Evolutionary conservation across 257 asterid genomes (phyloP).

Genomic region (Buddleja alternifolia): DNA sequence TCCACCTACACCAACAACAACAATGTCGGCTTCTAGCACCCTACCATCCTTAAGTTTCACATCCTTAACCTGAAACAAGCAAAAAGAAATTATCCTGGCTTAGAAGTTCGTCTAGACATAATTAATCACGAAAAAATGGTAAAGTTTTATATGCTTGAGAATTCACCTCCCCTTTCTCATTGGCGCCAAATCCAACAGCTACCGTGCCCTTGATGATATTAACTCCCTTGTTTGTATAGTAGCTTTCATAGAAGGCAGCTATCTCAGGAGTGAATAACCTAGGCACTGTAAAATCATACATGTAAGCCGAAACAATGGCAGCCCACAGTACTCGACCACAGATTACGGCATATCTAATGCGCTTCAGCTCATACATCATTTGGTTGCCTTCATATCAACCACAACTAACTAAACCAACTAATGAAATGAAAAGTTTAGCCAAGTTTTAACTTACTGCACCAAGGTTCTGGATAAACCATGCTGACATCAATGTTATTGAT

Average conservation of each 20-base stretch:
- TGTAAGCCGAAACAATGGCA: slow-evolving; percentile 13
- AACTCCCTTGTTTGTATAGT: slow-evolving; percentile 74
- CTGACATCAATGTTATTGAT: slow-evolving; percentile 66
- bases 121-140: not conserved
- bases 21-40: slow-evolving; percentile 80
- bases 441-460: slow-evolving; percentile 82
- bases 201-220: slow-evolving; percentile 81
- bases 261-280: slow-evolving; percentile 80
- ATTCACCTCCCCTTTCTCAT: slow-evolving; percentile 57
- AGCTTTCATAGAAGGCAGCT: slow-evolving; percentile 85
- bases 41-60: slow-evolving; percentile 85
- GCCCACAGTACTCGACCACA: not conserved
- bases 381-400: not conserved
- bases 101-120: slow-evolving; percentile 12
- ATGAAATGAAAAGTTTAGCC: not conserved
- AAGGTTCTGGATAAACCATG: slow-evolving; percentile 93
- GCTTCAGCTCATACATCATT: not conserved
- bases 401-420: not conserved
- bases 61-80: slow-evolving; percentile 56
- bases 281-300: slow-evolving; percentile 64
- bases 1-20: slow-evolving; percentile 88
- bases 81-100: not conserved
- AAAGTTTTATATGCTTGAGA: slow-evolving; percentile 6
- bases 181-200: slow-evolving; percentile 72
- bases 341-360: not conserved